A percentile compares a stretch with the other conserved stretches of the same genome.
Evolutionary conservation across 129 eudicot genomes (phyloP).

Genomic region (Kitagawia praeruptora): DNA sequence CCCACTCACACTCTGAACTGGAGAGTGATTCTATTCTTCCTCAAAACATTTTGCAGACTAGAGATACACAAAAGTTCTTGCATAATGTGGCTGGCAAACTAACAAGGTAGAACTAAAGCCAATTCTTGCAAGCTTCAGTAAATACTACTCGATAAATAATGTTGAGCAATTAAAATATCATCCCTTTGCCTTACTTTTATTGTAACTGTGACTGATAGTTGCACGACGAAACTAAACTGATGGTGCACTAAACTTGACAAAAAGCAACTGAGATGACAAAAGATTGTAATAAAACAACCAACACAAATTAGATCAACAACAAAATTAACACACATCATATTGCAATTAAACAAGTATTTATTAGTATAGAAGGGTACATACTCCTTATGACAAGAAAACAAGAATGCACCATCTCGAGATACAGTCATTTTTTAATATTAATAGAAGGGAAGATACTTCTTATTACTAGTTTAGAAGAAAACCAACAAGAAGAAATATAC

Average conservation of each 20-base stretch:
- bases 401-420: background rate
- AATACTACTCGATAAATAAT: background rate
- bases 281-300: background rate
- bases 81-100: background rate
- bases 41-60: background rate
- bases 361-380: background rate
- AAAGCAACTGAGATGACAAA: background rate
- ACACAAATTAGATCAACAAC: background rate
- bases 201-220: background rate
- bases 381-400: background rate
- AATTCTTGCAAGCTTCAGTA: background rate
- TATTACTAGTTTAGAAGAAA: background rate
- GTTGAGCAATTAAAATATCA: background rate
- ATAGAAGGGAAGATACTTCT: background rate
- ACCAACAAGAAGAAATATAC: slow-evolving; percentile 17
- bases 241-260: background rate
- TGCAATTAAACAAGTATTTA: background rate
- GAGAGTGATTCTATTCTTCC: background rate
- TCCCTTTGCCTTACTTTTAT: background rate
- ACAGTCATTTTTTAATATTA: background rate
- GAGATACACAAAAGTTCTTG: background rate
- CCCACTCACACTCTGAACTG: background rate
- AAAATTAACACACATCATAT: background rate
- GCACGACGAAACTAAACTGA: background rate
- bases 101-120: background rate